Evolutionary conservation across 345 rosid species (phyloP), one percentile per base, ranked within the genome.

Genomic region (Cochlearia excelsa): DNA sequence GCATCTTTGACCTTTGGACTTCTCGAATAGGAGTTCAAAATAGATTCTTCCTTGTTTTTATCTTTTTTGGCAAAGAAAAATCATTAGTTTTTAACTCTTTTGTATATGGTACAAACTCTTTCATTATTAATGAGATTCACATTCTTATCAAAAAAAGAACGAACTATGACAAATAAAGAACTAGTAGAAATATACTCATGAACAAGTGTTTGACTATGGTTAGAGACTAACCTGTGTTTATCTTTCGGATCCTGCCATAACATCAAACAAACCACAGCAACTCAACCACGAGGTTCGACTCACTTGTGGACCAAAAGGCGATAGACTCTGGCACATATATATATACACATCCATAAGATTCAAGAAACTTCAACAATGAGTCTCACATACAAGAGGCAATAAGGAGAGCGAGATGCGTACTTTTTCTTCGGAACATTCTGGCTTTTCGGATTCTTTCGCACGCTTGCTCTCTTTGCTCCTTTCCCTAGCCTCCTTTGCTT

Each of bases 241-340:
- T 82, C 87, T 66, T 38, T 75, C 54, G 26, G 91, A 79, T 49
- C 87, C 86, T 28, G 79, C 55, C 66, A 86, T 54, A 34, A 65
- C 75, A 60, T 93, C 95, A 72, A 88, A 79, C 80, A 93, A 69
- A 54, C 99, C 99, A 6, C 99, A 93, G 77, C 99, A 93, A 73
- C 79, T 75, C 61, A 83, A 54, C 79, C 82, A 81, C 4, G 83
- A 85, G 41, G 86, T 80, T 70, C 81, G 81, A 64, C 78, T 71
- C 4, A 59, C 73, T 57, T 57, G 67, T 51, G 67, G 82, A 56
- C 85, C 74, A 35, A 78, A 11, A 23, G 74, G 65, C 63, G 76
- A 52, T 57, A 65, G 75, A 67, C 79, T 78, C 99, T 88, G 91
- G 23, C 23, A 16, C 73, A 65, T 0, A 59, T 4, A 1, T 16